These are phyloP conservation scores for Terana coerulea DNA, from an alignment of 768 basidiomycete species.

Conservation along the genomic window DNA sequence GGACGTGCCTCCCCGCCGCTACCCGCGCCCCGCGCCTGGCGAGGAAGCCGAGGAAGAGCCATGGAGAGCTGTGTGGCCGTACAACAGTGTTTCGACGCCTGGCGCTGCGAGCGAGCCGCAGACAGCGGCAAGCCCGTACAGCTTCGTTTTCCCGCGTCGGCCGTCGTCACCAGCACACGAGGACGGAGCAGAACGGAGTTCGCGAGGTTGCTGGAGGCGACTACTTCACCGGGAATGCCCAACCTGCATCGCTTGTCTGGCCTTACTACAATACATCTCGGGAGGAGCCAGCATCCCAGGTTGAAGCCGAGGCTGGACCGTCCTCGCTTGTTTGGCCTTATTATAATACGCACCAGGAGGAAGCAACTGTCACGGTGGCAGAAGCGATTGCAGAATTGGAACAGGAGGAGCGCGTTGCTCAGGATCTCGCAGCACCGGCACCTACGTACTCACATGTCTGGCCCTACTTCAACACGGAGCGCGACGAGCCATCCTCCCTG, in stretches of 20 bases:
- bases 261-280: not conserved
- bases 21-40: not conserved
- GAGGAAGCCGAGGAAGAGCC: constrained; percentile 6
- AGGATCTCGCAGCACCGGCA: too few species aligned
- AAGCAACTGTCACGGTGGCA: too few species aligned
- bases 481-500: not conserved
- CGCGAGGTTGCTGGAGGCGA: not conserved
- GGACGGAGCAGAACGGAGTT: not conserved
- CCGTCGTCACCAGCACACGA: not conserved
- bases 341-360: not conserved
- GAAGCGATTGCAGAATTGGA: constrained; percentile 33
- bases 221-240: not conserved
- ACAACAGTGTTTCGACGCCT: constrained; percentile 1
- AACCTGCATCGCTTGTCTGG: constrained; percentile 8
- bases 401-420: constrained; percentile 68
- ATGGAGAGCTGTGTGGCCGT: constrained; percentile 23
- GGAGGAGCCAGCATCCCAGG: not conserved
- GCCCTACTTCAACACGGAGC: not conserved
- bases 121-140: not conserved
- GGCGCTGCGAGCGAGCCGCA: not conserved
- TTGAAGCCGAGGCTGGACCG: not conserved
- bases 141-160: constrained; percentile 11
- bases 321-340: constrained; percentile 12
- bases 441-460: too few species aligned
- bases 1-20: constrained; percentile 29